Percentiles rank a stretch among this genome's conserved stretches.
Evolutionary conservation across 495 filamentous ascomycete species (phyloP).

Genomic region (Tuber aestivum): DNA sequence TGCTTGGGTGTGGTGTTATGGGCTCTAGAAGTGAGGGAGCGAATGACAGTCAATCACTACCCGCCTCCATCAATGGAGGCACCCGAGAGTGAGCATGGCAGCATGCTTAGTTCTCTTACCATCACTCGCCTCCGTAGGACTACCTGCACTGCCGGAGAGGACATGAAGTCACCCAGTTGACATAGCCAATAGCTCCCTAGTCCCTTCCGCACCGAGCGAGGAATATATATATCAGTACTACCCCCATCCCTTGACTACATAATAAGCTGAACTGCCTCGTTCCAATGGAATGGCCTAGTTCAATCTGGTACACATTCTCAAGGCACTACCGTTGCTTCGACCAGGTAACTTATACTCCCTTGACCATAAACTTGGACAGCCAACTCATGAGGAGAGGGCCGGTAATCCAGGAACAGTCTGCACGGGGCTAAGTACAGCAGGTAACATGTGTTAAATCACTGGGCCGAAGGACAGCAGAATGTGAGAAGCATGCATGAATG

Average conservation of each 20-base stretch:
- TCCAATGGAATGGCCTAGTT: conserved; percentile 9
- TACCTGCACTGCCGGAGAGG: conserved; percentile 16
- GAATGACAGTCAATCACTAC: conserved; percentile 27
- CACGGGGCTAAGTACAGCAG: conserved; percentile 9
- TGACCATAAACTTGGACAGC: neutral
- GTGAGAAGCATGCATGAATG: neutral
- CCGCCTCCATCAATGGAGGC: conserved; percentile 24
- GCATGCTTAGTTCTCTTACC: conserved; percentile 26
- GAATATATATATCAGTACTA: conserved; percentile 9
- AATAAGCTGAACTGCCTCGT: conserved; percentile 15
- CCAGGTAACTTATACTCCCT: neutral
- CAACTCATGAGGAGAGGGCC: neutral
- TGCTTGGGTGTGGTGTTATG: conserved; percentile 20
- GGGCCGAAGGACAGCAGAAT: conserved; percentile 8
- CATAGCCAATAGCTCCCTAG: conserved; percentile 7
- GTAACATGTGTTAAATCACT: conserved; percentile 9
- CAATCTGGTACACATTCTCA: neutral
- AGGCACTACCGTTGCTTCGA: neutral
- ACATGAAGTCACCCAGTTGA: conserved; percentile 14
- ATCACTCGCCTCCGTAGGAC: conserved; percentile 28
- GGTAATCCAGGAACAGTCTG: neutral
- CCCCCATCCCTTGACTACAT: conserved; percentile 1
- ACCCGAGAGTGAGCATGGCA: conserved; percentile 21
- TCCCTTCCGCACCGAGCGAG: neutral
- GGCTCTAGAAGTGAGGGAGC: conserved; percentile 29